These are phyloP conservation scores for Bruguiera gymnorhiza DNA, from an alignment of 345 rosid species.

Conservation along the genomic window DNA sequence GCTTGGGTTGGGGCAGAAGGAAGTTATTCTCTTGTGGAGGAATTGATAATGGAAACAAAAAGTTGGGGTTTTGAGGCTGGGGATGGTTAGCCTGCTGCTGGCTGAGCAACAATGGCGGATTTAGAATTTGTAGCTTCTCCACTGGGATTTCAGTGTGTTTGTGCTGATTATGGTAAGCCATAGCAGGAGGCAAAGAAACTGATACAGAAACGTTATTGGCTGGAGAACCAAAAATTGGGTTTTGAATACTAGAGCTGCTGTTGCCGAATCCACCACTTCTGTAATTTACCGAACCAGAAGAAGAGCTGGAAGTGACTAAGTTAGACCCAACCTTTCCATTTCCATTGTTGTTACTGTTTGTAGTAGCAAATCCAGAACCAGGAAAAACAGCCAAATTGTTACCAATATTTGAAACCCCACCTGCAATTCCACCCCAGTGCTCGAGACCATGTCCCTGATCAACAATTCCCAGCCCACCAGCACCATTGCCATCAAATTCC, in stretches of 20 bases:
- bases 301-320: constrained; percentile 17
- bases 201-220: constrained; percentile 20
- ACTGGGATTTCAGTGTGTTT: constrained; percentile 31
- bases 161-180: constrained; percentile 29
- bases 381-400: constrained; percentile 29
- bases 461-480: constrained; percentile 34
- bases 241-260: constrained; percentile 16
- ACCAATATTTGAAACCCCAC: constrained; percentile 20
- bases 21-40: constrained; percentile 28
- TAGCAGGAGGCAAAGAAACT: constrained; percentile 22
- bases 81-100: constrained; percentile 34
- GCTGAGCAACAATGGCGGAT: constrained; percentile 31
- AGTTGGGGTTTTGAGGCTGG: constrained; percentile 30
- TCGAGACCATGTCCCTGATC: constrained; percentile 36
- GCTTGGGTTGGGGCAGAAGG: constrained; percentile 41
- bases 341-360: constrained; percentile 21
- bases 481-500: constrained; percentile 41
- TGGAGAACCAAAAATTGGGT: constrained; percentile 26
- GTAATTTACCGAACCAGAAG: constrained; percentile 27
- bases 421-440: constrained; percentile 19
- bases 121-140: constrained; percentile 36
- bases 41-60: constrained; percentile 32
- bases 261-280: constrained; percentile 21
- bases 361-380: constrained; percentile 27
- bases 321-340: constrained; percentile 26